Evolutionary conservation across 2,329 filamentous ascomycete species (phyloP).

Genomic region (Curvularia hawaiiensis): DNA sequence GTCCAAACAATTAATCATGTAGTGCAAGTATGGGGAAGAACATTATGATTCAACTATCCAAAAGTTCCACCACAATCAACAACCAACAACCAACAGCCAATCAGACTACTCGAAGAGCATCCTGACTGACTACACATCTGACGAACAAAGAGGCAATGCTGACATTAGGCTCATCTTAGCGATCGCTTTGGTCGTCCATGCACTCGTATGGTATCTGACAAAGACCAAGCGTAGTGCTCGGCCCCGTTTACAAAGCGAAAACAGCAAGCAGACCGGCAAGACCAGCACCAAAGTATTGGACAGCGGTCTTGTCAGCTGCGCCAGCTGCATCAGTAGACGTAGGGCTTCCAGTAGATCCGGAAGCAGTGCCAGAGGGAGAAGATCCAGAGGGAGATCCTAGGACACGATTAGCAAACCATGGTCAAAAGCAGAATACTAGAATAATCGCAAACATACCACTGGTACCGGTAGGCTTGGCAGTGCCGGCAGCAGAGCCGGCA

Average conservation of each 20-base stretch:
- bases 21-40: background rate
- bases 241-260: slow-evolving; percentile 44
- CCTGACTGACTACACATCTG: background rate
- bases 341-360: slow-evolving; percentile 28
- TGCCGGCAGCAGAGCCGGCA: slow-evolving; percentile 25
- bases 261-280: slow-evolving; percentile 46
- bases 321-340: slow-evolving; percentile 41
- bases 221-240: background rate
- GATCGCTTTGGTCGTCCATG: background rate
- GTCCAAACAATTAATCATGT: background rate
- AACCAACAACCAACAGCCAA: background rate
- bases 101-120: background rate
- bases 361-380: slow-evolving; percentile 18
- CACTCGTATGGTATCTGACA: slow-evolving; percentile 1
- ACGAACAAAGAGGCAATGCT: background rate
- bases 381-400: slow-evolving; percentile 17
- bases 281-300: slow-evolving; percentile 42
- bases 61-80: background rate
- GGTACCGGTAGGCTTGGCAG: slow-evolving; percentile 1
- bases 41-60: slow-evolving; percentile 1
- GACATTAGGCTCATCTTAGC: slow-evolving; percentile 5
- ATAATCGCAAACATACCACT: slow-evolving; percentile 7
- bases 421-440: background rate
- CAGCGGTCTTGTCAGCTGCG: slow-evolving; percentile 38
- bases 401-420: slow-evolving; percentile 10